phyloP scores from a whole-genome alignment of 2,329 filamentous ascomycete genomes.

The Westerdykella ornata region DNA sequence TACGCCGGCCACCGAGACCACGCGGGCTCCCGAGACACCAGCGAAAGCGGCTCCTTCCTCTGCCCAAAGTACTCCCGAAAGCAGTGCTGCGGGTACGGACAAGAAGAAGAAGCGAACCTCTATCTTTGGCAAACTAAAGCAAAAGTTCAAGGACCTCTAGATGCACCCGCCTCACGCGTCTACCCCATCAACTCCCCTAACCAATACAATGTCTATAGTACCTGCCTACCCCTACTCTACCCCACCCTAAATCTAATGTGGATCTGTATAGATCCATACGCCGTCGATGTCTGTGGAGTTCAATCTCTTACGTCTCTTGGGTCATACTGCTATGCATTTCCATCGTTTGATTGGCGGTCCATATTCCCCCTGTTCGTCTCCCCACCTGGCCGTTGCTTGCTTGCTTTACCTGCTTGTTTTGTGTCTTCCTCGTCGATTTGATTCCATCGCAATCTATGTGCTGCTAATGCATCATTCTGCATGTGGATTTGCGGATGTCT shows the following conservation, averaged over 20 bases:
- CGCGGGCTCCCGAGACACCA: conserved; percentile 22
- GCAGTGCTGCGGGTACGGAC: conserved; percentile 25
- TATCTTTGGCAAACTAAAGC: conserved; percentile 46
- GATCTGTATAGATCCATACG: conserved; percentile 3
- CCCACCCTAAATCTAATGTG: neutral
- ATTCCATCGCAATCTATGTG: no score
- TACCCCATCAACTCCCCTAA: neutral
- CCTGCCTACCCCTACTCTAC: no score
- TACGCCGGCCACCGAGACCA: conserved; percentile 20
- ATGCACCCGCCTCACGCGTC: neutral
- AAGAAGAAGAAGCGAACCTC: conserved; percentile 46
- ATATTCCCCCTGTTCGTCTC: conserved; percentile 6
- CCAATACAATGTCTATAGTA: neutral
- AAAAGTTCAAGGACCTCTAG: conserved; percentile 34
- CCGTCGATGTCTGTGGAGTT: conserved; percentile 30
- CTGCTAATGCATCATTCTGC: no score
- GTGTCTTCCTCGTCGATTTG: no score
- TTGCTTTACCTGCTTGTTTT: neutral
- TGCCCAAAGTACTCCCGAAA: conserved; percentile 38
- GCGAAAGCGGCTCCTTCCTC: conserved; percentile 23
- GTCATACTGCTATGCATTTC: conserved; percentile 31
- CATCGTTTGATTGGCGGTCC: conserved; percentile 10
- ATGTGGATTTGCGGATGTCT: no score
- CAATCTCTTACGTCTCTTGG: conserved; percentile 17
- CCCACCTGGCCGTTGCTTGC: neutral